Conservation (phyloP, 345 rosid genomes). For the Pistacia integerrima region DNA sequence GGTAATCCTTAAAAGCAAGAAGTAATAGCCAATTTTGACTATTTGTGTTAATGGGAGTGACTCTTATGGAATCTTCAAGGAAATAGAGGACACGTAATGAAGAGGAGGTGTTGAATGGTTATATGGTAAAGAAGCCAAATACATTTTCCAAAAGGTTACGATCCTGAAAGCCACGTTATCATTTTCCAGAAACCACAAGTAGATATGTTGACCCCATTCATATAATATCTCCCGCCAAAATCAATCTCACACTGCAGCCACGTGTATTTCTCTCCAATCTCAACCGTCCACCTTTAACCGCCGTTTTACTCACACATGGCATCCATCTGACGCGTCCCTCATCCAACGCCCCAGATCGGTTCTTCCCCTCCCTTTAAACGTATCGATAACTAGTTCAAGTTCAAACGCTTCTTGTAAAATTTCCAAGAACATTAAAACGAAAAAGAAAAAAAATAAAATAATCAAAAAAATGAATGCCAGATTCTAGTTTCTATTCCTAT, state of each 20-base stretch:
- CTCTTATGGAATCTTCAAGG: no score
- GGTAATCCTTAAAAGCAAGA: no score
- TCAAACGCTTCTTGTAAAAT: neutral
- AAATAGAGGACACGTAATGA: no score
- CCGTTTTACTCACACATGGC: neutral
- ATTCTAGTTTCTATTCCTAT: no score
- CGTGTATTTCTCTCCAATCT: neutral
- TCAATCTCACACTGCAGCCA: neutral
- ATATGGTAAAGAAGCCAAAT: no score
- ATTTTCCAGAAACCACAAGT: neutral
- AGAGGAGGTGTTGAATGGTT: no score
- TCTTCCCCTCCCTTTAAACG: neutral
- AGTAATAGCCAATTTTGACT: no score
- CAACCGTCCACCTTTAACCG: constrained; percentile 6
- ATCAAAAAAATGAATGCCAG: neutral
- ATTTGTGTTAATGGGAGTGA: no score
- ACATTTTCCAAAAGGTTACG: no score
- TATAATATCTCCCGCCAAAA: neutral
- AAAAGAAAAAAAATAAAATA: neutral
- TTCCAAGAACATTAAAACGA: no score
- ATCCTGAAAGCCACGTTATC: neutral
- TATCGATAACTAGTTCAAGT: neutral
- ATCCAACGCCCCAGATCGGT: neutral
- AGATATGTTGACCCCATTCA: neutral
- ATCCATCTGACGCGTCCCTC: neutral